Conservation (phyloP, 495 filamentous ascomycete genomes). For the Evernia prunastri region DNA sequence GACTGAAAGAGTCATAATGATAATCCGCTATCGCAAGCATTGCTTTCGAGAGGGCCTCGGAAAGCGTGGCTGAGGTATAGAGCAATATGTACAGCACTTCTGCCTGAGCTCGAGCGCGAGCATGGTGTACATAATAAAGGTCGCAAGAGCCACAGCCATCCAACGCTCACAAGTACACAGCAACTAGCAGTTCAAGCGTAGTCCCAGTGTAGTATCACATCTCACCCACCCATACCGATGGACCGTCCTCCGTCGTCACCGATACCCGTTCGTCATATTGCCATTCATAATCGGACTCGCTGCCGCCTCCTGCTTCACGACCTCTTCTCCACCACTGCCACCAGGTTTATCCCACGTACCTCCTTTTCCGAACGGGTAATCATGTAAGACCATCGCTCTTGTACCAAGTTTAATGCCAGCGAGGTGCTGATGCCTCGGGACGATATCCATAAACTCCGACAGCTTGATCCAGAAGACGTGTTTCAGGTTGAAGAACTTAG, state of each 20-base stretch:
- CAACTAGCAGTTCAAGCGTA: not conserved
- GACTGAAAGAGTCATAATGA: not conserved
- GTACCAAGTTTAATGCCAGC: conserved; percentile 40
- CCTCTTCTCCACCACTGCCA: conserved; percentile 6
- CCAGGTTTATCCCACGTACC: conserved; percentile 13
- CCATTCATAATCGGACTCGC: conserved; percentile 18
- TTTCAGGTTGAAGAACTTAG: conserved; percentile 48
- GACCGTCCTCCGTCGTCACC: conserved; percentile 1
- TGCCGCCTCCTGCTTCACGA: conserved; percentile 17
- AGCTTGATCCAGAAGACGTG: conserved; percentile 76
- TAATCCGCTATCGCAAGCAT: not conserved
- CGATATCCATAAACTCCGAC: conserved; percentile 66
- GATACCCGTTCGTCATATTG: conserved; percentile 16
- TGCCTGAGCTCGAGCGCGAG: not conserved
- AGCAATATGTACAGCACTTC: conserved; percentile 15
- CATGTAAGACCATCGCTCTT: conserved; percentile 24
- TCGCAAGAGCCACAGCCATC: conserved; percentile 15
- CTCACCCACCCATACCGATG: not conserved
- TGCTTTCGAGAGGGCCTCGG: not conserved
- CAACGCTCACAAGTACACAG: conserved; percentile 4
- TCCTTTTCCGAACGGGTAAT: conserved; percentile 19
- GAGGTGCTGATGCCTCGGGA: conserved; percentile 64
- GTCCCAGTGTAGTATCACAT: not conserved
- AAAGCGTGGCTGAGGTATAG: not conserved
- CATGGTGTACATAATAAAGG: not conserved